Base-by-base conservation (phyloP, 805 yeast genomes). In the Grigorovia humatica region DNA sequence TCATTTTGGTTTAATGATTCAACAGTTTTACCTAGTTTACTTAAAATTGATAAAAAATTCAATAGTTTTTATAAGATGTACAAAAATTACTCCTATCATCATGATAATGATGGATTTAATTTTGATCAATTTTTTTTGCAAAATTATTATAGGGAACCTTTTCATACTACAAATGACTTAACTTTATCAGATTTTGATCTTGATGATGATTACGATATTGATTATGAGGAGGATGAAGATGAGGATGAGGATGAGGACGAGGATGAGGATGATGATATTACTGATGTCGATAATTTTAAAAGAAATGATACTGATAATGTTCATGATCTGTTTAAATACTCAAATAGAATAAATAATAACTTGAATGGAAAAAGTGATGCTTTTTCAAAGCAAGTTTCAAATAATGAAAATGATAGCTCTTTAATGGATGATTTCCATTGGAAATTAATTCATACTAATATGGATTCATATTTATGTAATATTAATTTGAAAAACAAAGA, bases 1-100 rank as follows among this genome's bases (percentile, higher is more conserved):
- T 46, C 50, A 9, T 55, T 51, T 29, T 57, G 59, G 59, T 57
- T 57, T 43, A 52, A 52, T 47, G 49, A 55, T 46, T 29, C 43
- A 1, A 45, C 18, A n/a, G 20, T 55, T 7, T 38, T 55, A 38
- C 54, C 57, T 4, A 38, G 38, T 30, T 12, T 56, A n/a, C 44
- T 50, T 2, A 52, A 50, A 29, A 47, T 51, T 40, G 57, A 55
- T 29, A 52, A 45, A 30, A 51, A 47, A 13, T 51, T 52, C 18
- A 48, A 48, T 19, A 27, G 18, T 6, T 27, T 41, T 15, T 45
- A 52, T 35, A 43, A 29, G 11, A 40, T 27, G 23, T 27, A n/a
- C 27, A 44, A 48, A 12, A 50, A 15, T 43, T 38, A 38, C 15
- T 13, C 18, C 15, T 38, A 38, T 38, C 12, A 15, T 15, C 15